A percentile compares a stretch with the other conserved stretches of the same genome.
Evolutionary conservation across 441 rosid genomes (phyloP).

Genomic region (Capsella rubella): DNA sequence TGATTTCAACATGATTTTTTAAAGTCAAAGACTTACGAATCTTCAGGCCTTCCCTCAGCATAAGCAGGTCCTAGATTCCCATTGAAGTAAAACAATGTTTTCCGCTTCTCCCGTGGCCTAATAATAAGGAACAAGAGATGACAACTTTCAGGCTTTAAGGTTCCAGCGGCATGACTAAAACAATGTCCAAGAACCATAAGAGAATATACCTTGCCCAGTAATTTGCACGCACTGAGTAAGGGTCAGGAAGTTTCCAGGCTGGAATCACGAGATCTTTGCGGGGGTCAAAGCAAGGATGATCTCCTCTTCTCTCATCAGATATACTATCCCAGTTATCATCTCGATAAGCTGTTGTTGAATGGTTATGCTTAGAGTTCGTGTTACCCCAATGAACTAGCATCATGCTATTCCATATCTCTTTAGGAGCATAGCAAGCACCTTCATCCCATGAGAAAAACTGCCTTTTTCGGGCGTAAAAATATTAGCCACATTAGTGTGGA

Average conservation of each 20-base stretch:
- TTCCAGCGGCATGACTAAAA: not conserved
- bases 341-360: slow-evolving; percentile 93
- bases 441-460: slow-evolving; percentile 99
- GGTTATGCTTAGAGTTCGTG: slow-evolving; percentile 90
- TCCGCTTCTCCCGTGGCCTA: slow-evolving; percentile 82
- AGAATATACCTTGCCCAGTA: slow-evolving; percentile 69
- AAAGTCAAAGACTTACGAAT: slow-evolving; percentile 64
- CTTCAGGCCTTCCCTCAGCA: slow-evolving; percentile 81
- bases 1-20: slow-evolving; percentile 18
- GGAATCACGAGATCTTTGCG: slow-evolving; percentile 95
- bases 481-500: slow-evolving; percentile 50
- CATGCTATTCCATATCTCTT: slow-evolving; percentile 99
- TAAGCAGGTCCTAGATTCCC: slow-evolving; percentile 98
- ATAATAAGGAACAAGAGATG: slow-evolving; percentile 32
- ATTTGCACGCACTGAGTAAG: slow-evolving; percentile 55
- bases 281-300: slow-evolving; percentile 94
- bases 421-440: slow-evolving; percentile 99
- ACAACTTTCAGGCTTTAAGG: slow-evolving; percentile 22
- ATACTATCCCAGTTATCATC: slow-evolving; percentile 85
- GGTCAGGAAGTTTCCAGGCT: slow-evolving; percentile 95
- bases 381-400: slow-evolving; percentile 99
- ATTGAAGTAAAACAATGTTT: slow-evolving; percentile 85
- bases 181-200: slow-evolving; percentile 16
- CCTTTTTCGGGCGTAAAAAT: slow-evolving; percentile 49
- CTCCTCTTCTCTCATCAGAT: slow-evolving; percentile 77